Base-by-base conservation (phyloP, 179 eudicot species). In the Monotropa hypopitys region DNA sequence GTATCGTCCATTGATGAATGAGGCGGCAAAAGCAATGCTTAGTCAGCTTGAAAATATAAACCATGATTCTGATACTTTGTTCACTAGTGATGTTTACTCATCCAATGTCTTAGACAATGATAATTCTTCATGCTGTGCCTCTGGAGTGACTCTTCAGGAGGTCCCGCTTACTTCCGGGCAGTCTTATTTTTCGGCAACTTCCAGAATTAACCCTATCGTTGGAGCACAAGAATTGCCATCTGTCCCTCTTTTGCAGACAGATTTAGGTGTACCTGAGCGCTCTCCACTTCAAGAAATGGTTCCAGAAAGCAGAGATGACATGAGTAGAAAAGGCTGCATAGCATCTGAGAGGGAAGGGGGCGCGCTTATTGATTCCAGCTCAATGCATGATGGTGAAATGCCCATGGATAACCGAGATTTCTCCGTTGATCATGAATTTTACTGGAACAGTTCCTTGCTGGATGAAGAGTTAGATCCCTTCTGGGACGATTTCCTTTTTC, bases 71-170 rank as follows among this genome's bases (percentile, higher is more conserved):
- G 86, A 86, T 71, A 66, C 57, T 70, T 81, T 83, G 75, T 42
- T 77, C 78, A 73, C 82, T 68, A 80, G 78, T 56, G 84, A 87
- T 43, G 61, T 66, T 77, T 74, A 88, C 57, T 78, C 84, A 3
- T 70, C 87, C 11, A 51, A 77, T 75, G 82, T 72, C 26, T 69
- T 78, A 77, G 88, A 87, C 35, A 53, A 56, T 78, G 81, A 53
- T 11, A 81, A 62, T 81, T 69, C 80, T 72, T 43, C 80, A 38
- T 69, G 75, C 50, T 43, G 80, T 78, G 73, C 63, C 66, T 81
- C 92, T 46, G 89, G 87, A 78, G 88, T 85, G 82, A 85, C 89
- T 65, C 87, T 87, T 69, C 90, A 86, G 70, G 96, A 91, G 80
- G 89, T 88, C 73, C 80, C 88, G 62, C 84, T 85, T 77, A 79